Conservation (phyloP, 805 yeast species). For the Starmerella sirachaensis region DNA sequence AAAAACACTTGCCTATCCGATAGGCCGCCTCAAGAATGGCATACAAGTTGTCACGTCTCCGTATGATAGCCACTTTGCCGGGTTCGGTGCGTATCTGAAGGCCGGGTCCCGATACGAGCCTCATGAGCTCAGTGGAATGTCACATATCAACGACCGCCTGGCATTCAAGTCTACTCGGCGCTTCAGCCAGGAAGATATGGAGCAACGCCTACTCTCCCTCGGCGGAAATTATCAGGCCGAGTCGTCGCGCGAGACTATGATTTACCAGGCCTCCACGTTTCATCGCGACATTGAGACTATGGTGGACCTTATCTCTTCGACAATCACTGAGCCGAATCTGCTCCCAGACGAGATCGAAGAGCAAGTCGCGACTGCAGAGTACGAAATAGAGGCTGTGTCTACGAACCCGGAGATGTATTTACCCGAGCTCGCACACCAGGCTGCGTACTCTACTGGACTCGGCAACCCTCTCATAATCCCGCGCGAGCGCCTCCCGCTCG, state of each 20-base stretch:
- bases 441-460: constrained; percentile 67
- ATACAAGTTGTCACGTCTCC: constrained; percentile 72
- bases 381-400: constrained; percentile 74
- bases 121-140: constrained; percentile 49
- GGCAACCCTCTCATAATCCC: constrained; percentile 85
- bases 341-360: constrained; percentile 60
- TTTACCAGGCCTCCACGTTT: constrained; percentile 92
- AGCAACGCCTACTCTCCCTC: constrained; percentile 57
- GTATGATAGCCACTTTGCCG: constrained; percentile 81
- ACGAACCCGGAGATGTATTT: constrained; percentile 70
- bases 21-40: constrained; percentile 52
- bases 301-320: constrained; percentile 65
- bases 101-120: constrained; percentile 85
- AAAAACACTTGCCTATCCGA: constrained; percentile 12
- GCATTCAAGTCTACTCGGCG: constrained; percentile 41
- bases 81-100: constrained; percentile 75
- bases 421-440: constrained; percentile 81
- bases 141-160: constrained; percentile 74
- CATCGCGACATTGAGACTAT: constrained; percentile 70
- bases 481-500: constrained; percentile 45
- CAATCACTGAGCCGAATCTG: constrained; percentile 59
- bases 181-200: constrained; percentile 51
- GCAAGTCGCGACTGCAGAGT: constrained; percentile 59
- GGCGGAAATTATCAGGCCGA: constrained; percentile 95
- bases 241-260: constrained; percentile 78